phyloP scores from a whole-genome alignment of 805 yeast species.

The Cyberlindnera amylophila region DNA sequence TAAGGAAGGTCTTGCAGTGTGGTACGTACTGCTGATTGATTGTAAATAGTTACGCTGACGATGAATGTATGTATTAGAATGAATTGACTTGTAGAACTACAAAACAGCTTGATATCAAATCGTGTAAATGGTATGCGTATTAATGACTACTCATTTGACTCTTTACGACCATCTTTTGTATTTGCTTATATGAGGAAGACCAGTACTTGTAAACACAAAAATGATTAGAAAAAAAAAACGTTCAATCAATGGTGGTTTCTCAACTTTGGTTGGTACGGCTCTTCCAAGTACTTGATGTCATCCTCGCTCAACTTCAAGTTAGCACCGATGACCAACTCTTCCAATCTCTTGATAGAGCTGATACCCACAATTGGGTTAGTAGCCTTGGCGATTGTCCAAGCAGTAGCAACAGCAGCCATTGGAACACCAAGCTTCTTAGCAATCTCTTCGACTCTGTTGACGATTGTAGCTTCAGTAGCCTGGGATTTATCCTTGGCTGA shows the following conservation, averaged over 20 bases:
- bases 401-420: constrained; percentile 50
- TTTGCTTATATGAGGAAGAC: too few species aligned
- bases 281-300: constrained; percentile 20
- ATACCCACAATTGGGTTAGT: constrained; percentile 55
- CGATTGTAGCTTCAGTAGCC: constrained; percentile 32
- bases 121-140: too few species aligned
- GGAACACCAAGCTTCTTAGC: constrained; percentile 42
- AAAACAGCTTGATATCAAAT: not conserved
- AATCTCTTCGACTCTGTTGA: constrained; percentile 51
- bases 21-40: too few species aligned
- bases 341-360: constrained; percentile 43
- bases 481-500: constrained; percentile 2
- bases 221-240: too few species aligned
- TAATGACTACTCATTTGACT: too few species aligned
- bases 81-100: constrained; percentile 25
- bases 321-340: constrained; percentile 45
- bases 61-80: not conserved
- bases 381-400: constrained; percentile 52
- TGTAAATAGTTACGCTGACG: constrained; percentile 2
- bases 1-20: too few species aligned
- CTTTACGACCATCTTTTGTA: too few species aligned
- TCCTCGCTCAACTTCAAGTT: constrained; percentile 32
- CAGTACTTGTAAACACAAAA: too few species aligned
- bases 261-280: constrained; percentile 20
- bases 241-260: constrained; percentile 5